Conservation (phyloP, 306 rosid genomes). For the Quercus parvula region DNA sequence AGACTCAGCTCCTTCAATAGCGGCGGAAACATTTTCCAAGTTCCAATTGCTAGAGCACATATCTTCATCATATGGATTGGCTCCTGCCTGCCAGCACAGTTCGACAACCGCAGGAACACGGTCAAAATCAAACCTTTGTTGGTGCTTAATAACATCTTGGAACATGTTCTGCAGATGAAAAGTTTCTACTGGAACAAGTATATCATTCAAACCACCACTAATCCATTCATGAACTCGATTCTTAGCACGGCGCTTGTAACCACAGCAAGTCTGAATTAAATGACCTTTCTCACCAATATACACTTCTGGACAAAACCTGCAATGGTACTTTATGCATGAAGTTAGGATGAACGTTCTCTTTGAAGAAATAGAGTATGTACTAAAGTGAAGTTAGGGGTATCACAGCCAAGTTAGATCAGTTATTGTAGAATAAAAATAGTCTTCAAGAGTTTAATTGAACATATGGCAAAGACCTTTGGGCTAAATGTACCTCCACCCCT, state of each 20-base stretch:
- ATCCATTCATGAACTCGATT: constrained; percentile 74
- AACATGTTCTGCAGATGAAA: constrained; percentile 71
- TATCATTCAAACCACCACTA: constrained; percentile 56
- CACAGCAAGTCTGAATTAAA: constrained; percentile 66
- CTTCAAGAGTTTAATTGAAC: neutral
- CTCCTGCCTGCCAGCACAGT: constrained; percentile 92
- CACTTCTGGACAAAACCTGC: constrained; percentile 81
- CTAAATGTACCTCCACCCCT: neutral
- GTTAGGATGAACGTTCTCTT: constrained; percentile 16
- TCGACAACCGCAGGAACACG: constrained; percentile 84
- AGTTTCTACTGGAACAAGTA: constrained; percentile 72
- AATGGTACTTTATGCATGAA: constrained; percentile 12
- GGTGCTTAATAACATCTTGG: constrained; percentile 64
- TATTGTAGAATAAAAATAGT: neutral
- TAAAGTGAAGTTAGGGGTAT: neutral
- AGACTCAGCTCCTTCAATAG: constrained; percentile 26
- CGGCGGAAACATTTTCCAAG: constrained; percentile 26
- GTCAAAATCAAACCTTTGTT: constrained; percentile 77
- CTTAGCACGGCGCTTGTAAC: constrained; percentile 58
- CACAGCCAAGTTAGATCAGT: neutral
- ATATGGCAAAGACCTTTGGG: neutral
- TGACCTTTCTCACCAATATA: constrained; percentile 71
- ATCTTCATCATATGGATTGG: constrained; percentile 33
- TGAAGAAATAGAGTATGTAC: neutral
- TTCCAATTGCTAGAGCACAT: constrained; percentile 29